Evolutionary conservation across 495 filamentous ascomycete genomes (phyloP), one percentile per base, ranked within the genome.

Genomic region (Neurospora tetraspora): DNA sequence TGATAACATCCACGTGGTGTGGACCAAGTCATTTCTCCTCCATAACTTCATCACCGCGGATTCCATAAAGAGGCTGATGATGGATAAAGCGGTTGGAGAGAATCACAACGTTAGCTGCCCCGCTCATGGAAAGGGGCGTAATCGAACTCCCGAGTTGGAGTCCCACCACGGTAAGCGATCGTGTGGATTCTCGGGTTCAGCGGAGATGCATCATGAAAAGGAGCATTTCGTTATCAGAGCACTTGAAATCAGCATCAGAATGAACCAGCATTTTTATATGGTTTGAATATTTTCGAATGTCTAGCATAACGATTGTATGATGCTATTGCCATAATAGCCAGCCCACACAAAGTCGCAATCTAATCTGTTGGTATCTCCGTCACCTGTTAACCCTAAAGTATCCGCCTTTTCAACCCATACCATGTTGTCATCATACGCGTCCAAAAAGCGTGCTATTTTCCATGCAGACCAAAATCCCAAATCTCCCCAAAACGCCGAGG

Each of bases 391-490:
- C 53, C 53, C 27, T 65, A 1, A 61, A 65, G 27, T 34, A 18
- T 65, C 27, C 53, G 53, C 53, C 53, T 65, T 65, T 65, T 34
- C 23, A 65, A 65, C 27, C 53, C 53, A 36, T 65, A 65, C 53
- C 53, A 34, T 65, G 53, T 34, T 65, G 53, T 65, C 7, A 34
- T 36, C 53, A 65, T 34, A 18, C 53, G 53, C 53, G 53, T 65
- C 27, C 23, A 16, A 65, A 65, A 65, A 34, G 53, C 53, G 34
- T 34, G 31, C 53, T 65, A 9, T 65, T 65, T 65, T 65, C 27
- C 53, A 65, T 65, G 53, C 53, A 65, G 53, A 65, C 53, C 53
- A 65, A 65, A 65, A 65, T 65, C 53, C 53, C 53, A 65, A 65
- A 34, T 34, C 53, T 65, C 53, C 53, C 53, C 27, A 34, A 65